Evolutionary conservation across 345 rosid species (phyloP), one percentile per base, ranked within the genome.

Genomic region (Bruguiera gymnorhiza): DNA sequence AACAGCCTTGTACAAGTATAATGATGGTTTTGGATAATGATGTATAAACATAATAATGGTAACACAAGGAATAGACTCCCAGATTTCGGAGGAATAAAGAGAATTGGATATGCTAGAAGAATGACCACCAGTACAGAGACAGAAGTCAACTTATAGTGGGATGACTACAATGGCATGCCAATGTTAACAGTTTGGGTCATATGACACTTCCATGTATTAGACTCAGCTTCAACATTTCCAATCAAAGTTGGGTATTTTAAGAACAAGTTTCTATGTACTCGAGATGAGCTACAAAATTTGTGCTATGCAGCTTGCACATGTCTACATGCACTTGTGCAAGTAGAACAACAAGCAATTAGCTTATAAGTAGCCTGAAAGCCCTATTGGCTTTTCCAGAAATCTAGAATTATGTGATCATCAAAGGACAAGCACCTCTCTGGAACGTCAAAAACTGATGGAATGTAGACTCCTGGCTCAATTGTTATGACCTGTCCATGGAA

Each of bases 401-500:
- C 5, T 30, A 70, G 21, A 63, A 63, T 29, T 43, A 30, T 27
- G 59, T 20, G 18, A 24, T 55, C 18, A 59, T 21, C 52, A 29
- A 71, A 56, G 69, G 24, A 69, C 48, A 27, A 9, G 29, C 81
- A 92, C 98, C 98, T 87, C 74, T 87, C 90, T 46, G 94, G 88
- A 70, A 84, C 78, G 60, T 82, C 70, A 66, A 82, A 86, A 70
- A 70, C 77, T 46, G 81, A 69, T 24, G 98, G 97, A 71, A 92
- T 79, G 79, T 95, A 95, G 69, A 95, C 87, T 79, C 97, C 98
- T 43, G 99, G 97, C 80, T 95, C 98, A 67, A 95, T 90, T 29
- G 99, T 95, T 75, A 95, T 86, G 73, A 95, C 97, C 99, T 95
- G 87, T 70, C 67, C 69, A 80, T 46, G 65, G 62, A 77, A 58